A percentile compares a stretch with the other conserved stretches of the same genome.
phyloP scores from a whole-genome alignment of 495 filamentous ascomycete genomes.

The Penicillium psychrofluorescens region DNA sequence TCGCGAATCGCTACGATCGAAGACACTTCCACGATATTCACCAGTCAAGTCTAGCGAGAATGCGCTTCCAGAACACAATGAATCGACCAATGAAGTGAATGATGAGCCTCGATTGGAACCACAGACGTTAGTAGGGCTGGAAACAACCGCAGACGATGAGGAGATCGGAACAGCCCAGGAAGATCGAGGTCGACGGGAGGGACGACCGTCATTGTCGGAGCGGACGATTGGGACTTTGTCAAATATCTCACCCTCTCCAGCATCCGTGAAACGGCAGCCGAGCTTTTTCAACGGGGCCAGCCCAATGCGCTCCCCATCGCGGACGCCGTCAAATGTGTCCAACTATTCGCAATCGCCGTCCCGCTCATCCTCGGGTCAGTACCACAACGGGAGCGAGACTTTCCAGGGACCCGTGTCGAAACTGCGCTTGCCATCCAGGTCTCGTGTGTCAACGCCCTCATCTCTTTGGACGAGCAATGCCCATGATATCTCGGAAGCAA shows the following conservation, averaged over 20 bases:
- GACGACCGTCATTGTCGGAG: slow-evolving; percentile 55
- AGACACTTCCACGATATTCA: slow-evolving; percentile 23
- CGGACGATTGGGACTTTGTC: slow-evolving; percentile 62
- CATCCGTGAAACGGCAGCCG: slow-evolving; percentile 45
- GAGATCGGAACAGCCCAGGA: slow-evolving; percentile 13
- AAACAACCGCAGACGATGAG: slow-evolving; percentile 9
- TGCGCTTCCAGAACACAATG: slow-evolving; percentile 8
- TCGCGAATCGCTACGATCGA: slow-evolving; percentile 32
- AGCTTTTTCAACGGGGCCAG: slow-evolving; percentile 55
- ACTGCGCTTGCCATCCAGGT: slow-evolving; percentile 25
- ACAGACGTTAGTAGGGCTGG: slow-evolving; percentile 12
- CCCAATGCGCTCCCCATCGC: slow-evolving; percentile 47
- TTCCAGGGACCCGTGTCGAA: slow-evolving; percentile 20
- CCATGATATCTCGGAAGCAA: slow-evolving; percentile 2
- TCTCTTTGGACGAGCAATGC: slow-evolving; percentile 9
- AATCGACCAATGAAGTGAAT: slow-evolving; percentile 8
- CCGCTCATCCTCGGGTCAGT: slow-evolving; percentile 27
- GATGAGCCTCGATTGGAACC: neutral
- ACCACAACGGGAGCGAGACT: slow-evolving; percentile 17
- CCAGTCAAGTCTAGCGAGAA: slow-evolving; percentile 15
- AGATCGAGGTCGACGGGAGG: slow-evolving; percentile 22
- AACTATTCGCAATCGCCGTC: slow-evolving; percentile 44
- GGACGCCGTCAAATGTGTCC: slow-evolving; percentile 47
- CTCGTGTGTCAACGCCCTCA: slow-evolving; percentile 13
- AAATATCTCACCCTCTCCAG: slow-evolving; percentile 57